Evolutionary conservation across 345 rosid species (phyloP).

Genomic region (Murraya paniculata): DNA sequence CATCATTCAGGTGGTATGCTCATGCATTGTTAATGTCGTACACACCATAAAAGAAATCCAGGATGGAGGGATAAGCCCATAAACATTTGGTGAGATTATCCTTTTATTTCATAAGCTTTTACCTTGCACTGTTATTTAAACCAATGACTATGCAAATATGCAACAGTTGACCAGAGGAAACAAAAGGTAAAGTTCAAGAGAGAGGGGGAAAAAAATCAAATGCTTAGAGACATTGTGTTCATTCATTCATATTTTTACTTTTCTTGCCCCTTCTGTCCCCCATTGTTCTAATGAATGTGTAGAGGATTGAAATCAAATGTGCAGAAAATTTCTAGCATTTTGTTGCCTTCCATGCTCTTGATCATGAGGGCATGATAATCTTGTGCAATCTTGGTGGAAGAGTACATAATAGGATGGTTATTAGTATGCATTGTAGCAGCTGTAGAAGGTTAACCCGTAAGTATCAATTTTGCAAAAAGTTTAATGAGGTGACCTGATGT

Average conservation of each 20-base stretch:
- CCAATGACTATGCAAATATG: not conserved
- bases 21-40: not conserved
- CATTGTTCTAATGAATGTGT: not conserved
- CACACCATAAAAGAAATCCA: not conserved
- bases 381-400: not conserved
- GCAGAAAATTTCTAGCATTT: too few species aligned
- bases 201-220: not conserved
- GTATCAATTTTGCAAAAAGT: not conserved
- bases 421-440: not conserved
- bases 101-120: not conserved
- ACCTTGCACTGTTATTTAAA: not conserved
- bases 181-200: not conserved
- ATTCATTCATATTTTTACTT: not conserved
- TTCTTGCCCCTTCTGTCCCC: not conserved
- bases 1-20: conserved; percentile 4
- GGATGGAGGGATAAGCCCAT: conserved; percentile 3
- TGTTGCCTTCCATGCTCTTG: not conserved
- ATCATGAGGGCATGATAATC: not conserved
- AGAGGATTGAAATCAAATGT: not conserved
- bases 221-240: not conserved
- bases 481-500: not conserved
- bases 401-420: not conserved
- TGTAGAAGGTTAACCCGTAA: not conserved
- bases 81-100: conserved; percentile 21
- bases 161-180: not conserved